Percentiles rank a stretch among this genome's conserved stretches.
phyloP scores from a whole-genome alignment of 352 stramenopile genomes.

The Pythium insidiosum region DNA sequence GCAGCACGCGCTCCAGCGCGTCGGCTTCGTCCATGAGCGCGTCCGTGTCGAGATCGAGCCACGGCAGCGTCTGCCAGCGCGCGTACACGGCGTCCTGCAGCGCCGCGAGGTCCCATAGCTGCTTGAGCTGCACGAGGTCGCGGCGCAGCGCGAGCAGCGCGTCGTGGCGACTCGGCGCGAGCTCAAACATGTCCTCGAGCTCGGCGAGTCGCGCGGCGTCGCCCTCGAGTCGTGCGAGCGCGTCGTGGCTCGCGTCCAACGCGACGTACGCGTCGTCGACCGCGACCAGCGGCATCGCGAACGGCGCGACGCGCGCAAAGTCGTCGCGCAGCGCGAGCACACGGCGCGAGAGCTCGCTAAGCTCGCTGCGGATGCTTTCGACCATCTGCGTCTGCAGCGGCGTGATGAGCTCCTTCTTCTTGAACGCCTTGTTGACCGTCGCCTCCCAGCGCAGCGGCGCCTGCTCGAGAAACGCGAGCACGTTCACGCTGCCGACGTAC shows the following conservation, averaged over 20 bases:
- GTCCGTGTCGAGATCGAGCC: constrained; percentile 87
- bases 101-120: constrained; percentile 91
- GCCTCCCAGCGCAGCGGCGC: constrained; percentile 88
- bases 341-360: constrained; percentile 63
- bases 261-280: constrained; percentile 76
- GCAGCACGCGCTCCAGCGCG: constrained; percentile 49
- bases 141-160: constrained; percentile 66
- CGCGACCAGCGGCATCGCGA: constrained; percentile 21
- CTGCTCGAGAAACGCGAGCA: constrained; percentile 81
- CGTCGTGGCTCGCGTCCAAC: constrained; percentile 82
- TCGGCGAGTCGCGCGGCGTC: constrained; percentile 82
- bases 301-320: constrained; percentile 49
- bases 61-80: constrained; percentile 84
- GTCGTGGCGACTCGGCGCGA: constrained; percentile 75
- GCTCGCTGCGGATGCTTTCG: constrained; percentile 68
- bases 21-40: constrained; percentile 88
- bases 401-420: constrained; percentile 89
- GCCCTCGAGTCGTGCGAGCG: constrained; percentile 70
- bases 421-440: constrained; percentile 91
- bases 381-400: constrained; percentile 86
- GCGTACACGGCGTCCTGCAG: constrained; percentile 69
- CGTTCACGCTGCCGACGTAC: constrained; percentile 77
- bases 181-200: constrained; percentile 94
- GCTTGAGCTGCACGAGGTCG: constrained; percentile 88
- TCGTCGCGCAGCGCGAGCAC: constrained; percentile 56